Conservation (phyloP, 257 asterid species). For the Solanum boliviense region DNA sequence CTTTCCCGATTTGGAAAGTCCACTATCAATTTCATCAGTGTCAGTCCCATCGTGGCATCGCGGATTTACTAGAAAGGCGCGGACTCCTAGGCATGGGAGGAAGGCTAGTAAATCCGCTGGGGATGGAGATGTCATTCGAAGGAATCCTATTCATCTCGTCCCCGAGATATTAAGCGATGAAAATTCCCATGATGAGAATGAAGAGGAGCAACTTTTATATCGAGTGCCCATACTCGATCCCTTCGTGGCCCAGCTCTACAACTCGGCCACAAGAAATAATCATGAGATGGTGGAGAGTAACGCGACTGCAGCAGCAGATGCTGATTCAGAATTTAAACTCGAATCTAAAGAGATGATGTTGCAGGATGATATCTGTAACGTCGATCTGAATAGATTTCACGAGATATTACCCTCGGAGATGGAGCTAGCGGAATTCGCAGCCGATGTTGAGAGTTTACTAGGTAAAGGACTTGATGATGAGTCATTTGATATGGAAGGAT, state of each 20-base stretch:
- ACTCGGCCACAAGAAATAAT: background rate
- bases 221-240: conserved; percentile 71
- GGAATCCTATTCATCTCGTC: conserved; percentile 30
- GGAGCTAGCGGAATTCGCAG: conserved; percentile 78
- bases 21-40: background rate
- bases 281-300: conserved; percentile 7
- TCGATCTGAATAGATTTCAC: conserved; percentile 10
- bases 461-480: conserved; percentile 71
- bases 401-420: conserved; percentile 59
- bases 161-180: conserved; percentile 61
- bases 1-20: background rate
- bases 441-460: conserved; percentile 62
- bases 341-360: conserved; percentile 5
- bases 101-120: background rate
- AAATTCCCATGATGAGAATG: conserved; percentile 35
- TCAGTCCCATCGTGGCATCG: conserved; percentile 41
- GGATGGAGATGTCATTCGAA: background rate
- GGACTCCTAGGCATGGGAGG: conserved; percentile 45
- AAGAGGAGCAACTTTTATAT: conserved; percentile 61
- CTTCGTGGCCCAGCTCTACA: conserved; percentile 29
- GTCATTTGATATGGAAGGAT: conserved; percentile 51
- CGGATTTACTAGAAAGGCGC: conserved; percentile 60
- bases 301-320: background rate
- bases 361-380: background rate
- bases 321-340: background rate